phyloP scores from a whole-genome alignment of 345 rosid genomes.

The Salix udensis region DNA sequence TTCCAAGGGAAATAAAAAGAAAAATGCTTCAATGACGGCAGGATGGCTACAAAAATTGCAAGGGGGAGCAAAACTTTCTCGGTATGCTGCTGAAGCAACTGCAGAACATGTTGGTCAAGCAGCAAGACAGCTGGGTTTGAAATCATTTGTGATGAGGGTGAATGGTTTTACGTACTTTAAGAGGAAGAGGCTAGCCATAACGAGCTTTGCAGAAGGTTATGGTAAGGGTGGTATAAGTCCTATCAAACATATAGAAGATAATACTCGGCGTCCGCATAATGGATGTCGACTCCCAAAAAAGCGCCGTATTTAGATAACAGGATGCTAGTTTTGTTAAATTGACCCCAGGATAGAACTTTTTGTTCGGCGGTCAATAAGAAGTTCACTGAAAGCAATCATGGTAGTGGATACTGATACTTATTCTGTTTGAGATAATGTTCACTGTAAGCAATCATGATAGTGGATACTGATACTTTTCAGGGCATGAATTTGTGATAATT shows the following conservation, averaged over 20 bases:
- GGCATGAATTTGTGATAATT: too few relatives aligned
- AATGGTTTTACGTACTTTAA: conserved; percentile 73
- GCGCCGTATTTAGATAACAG: conserved; percentile 49
- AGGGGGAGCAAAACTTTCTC: conserved; percentile 58
- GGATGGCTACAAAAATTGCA: conserved; percentile 53
- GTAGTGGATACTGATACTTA: not conserved
- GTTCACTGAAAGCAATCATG: not conserved
- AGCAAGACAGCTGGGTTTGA: conserved; percentile 63
- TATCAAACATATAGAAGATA: conserved; percentile 70
- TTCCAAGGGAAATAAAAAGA: conserved; percentile 68
- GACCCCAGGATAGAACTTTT: not conserved
- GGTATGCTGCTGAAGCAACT: conserved; percentile 81
- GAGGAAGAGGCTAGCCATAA: conserved; percentile 76
- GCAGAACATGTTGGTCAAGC: conserved; percentile 76
- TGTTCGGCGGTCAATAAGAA: not conserved
- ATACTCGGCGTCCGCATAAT: conserved; percentile 76
- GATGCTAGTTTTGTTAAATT: not conserved
- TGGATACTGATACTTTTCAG: not conserved
- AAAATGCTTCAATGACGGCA: conserved; percentile 39
- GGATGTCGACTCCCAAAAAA: conserved; percentile 83
- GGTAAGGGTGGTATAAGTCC: conserved; percentile 50
- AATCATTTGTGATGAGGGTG: conserved; percentile 76
- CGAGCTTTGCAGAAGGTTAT: conserved; percentile 74
- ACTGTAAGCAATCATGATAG: not conserved
- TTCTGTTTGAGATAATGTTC: not conserved